These are phyloP conservation scores for Trichoderma koningiopsis DNA, from an alignment of 2,329 filamentous ascomycete species.

Conservation along the genomic window DNA sequence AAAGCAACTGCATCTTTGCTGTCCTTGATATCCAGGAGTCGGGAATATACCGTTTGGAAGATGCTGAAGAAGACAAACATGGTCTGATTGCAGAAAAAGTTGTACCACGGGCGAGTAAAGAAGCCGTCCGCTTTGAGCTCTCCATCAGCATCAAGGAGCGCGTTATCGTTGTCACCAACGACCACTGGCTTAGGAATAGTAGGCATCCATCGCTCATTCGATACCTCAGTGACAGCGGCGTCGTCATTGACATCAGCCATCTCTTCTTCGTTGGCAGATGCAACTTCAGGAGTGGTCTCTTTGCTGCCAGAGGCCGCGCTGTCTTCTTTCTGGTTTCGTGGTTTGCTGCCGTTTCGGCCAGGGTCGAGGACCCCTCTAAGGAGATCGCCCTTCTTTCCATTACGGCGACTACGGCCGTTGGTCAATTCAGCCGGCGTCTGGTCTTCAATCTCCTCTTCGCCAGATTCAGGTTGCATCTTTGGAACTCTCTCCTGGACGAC, in stretches of 20 bases:
- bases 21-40: conserved; percentile 80
- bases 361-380: conserved; percentile 85
- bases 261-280: conserved; percentile 77
- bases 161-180: conserved; percentile 57
- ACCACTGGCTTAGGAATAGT: conserved; percentile 59
- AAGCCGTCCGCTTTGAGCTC: conserved; percentile 76
- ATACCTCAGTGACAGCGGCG: conserved; percentile 60
- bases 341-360: conserved; percentile 68
- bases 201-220: conserved; percentile 67
- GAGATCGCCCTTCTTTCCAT: conserved; percentile 77
- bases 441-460: conserved; percentile 78
- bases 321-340: conserved; percentile 74
- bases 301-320: conserved; percentile 76
- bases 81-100: conserved; percentile 87
- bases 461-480: conserved; percentile 69
- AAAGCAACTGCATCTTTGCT: conserved; percentile 72
- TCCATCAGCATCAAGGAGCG: conserved; percentile 58
- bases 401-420: conserved; percentile 68
- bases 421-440: conserved; percentile 69
- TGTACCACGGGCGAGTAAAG: conserved; percentile 79
- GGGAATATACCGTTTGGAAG: conserved; percentile 86
- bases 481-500: conserved; percentile 66
- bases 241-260: conserved; percentile 64
- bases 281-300: conserved; percentile 83
- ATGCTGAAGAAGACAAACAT: conserved; percentile 95